A percentile compares a stretch with the other conserved stretches of the same genome.
phyloP scores from a whole-genome alignment of 23 red algal genomes.

The Cyanidiococcus yangmingshanensis region DNA sequence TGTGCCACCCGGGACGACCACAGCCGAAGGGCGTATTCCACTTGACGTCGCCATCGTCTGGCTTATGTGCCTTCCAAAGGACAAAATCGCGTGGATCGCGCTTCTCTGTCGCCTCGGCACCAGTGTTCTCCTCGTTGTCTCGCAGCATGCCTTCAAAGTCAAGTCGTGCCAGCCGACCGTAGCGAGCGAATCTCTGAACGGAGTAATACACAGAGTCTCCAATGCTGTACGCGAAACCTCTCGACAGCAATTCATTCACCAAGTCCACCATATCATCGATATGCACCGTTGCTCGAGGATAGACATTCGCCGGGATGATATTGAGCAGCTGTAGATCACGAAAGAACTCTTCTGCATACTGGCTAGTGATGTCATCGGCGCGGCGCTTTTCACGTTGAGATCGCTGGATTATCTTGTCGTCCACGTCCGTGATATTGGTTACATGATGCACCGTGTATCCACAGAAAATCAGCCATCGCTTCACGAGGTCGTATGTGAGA shows the following conservation, averaged over 20 bases:
- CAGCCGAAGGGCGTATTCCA: conserved; percentile 62
- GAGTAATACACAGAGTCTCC: conserved; percentile 70
- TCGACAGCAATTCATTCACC: conserved; percentile 29
- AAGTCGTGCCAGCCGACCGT: conserved; percentile 57
- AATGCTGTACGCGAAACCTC: conserved; percentile 56
- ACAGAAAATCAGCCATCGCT: conserved; percentile 58
- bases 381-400: conserved; percentile 18
- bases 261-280: conserved; percentile 70
- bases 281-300: conserved; percentile 78
- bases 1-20: conserved; percentile 96
- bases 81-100: conserved; percentile 84
- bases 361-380: conserved; percentile 36
- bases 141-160: conserved; percentile 31
- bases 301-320: conserved; percentile 71
- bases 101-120: conserved; percentile 47
- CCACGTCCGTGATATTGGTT: conserved; percentile 92
- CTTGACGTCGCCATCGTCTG: conserved; percentile 51
- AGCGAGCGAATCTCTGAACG: conserved; percentile 56
- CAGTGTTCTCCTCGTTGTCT: conserved; percentile 6
- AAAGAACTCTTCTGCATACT: conserved; percentile 65
- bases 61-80: conserved; percentile 79
- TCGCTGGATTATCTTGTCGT: conserved; percentile 91
- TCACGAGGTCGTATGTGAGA: conserved; percentile 86
- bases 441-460: conserved; percentile 73
- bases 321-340: conserved; percentile 75